Evolutionary conservation across 768 basidiomycete genomes (phyloP).

Genomic region (Phylloporus rhodoxanthus): DNA sequence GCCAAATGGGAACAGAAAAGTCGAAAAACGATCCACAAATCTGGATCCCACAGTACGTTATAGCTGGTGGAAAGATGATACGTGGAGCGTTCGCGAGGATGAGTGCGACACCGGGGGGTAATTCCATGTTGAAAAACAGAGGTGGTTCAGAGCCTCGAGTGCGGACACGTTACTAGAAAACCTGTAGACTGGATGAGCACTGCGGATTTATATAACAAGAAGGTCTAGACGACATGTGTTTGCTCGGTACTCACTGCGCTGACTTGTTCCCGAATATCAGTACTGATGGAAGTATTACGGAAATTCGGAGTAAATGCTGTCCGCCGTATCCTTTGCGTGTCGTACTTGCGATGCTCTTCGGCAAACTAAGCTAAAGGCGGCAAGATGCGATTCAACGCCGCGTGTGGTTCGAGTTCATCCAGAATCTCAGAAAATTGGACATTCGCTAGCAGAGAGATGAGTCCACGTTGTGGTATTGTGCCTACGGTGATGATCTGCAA

Average conservation of each 20-base stretch:
- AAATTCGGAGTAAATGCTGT: neutral
- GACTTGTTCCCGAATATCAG: neutral
- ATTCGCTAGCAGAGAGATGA: no score
- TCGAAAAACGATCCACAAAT: constrained; percentile 8
- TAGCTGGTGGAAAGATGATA: constrained; percentile 13
- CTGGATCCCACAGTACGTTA: constrained; percentile 12
- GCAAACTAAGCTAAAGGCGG: neutral
- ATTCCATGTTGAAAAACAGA: neutral
- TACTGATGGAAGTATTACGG: neutral
- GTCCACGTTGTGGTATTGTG: no score
- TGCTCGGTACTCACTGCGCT: neutral
- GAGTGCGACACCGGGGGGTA: constrained; percentile 32
- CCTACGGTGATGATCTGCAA: neutral
- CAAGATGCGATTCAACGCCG: no score
- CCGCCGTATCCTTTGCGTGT: neutral
- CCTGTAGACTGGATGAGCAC: neutral
- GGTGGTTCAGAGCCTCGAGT: no score
- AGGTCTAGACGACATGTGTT: neutral
- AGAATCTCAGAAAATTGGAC: no score
- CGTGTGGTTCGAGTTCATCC: no score
- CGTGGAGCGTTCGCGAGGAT: constrained; percentile 23
- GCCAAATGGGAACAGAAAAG: constrained; percentile 13
- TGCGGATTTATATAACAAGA: neutral
- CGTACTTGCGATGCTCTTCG: neutral
- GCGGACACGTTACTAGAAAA: neutral